phyloP scores from a whole-genome alignment of 371 early-diverging fungal species.

The Rhizopus microsporus region DNA sequence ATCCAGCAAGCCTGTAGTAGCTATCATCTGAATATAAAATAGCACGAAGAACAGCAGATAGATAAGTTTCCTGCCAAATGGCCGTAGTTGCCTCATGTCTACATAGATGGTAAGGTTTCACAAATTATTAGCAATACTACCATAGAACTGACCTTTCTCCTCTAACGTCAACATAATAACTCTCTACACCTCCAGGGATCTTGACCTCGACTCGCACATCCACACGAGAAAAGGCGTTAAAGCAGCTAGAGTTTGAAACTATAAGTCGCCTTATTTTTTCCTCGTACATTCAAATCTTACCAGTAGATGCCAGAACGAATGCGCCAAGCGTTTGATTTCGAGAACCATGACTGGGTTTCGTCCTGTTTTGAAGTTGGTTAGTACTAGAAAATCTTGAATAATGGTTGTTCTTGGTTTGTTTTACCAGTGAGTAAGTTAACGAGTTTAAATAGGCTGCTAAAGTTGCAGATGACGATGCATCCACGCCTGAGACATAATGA shows the following conservation, averaged over 20 bases:
- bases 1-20: conserved; percentile 67
- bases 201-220: conserved; percentile 97
- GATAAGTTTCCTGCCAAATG: conserved; percentile 89
- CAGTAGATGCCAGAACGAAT: conserved; percentile 75
- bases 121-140: background rate
- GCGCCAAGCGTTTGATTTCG: conserved; percentile 67
- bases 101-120: background rate
- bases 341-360: conserved; percentile 71
- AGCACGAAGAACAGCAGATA: conserved; percentile 86
- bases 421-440: conserved; percentile 88
- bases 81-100: conserved; percentile 75
- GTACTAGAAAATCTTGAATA: background rate
- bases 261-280: background rate
- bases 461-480: conserved; percentile 93
- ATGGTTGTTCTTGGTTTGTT: conserved; percentile 1
- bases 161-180: conserved; percentile 82
- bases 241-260: conserved; percentile 62
- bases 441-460: conserved; percentile 95
- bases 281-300: conserved; percentile 29
- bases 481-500: conserved; percentile 90
- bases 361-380: conserved; percentile 41
- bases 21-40: conserved; percentile 88
- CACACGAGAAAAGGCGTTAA: conserved; percentile 93
- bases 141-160: conserved; percentile 60
- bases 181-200: conserved; percentile 97